These are phyloP conservation scores for Curvularia lunata DNA, from an alignment of 2,329 filamentous ascomycete genomes.

Conservation along the genomic window DNA sequence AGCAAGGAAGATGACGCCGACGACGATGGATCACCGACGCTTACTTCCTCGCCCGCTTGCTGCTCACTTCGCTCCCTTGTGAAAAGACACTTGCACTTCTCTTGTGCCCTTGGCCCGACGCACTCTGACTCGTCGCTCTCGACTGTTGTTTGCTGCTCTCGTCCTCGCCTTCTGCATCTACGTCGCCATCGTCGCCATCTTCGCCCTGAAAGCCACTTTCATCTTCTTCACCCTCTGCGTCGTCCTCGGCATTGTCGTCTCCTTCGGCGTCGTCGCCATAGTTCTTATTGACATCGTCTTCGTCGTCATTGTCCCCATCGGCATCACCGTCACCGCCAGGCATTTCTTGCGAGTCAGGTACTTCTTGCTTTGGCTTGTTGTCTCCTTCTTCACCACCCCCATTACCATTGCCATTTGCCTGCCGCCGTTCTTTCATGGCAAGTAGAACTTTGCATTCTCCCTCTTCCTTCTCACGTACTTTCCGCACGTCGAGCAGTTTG, in stretches of 20 bases:
- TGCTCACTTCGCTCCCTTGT: slow-evolving; percentile 48
- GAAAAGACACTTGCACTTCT: slow-evolving; percentile 84
- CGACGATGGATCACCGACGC: background rate
- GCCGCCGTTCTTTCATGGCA: slow-evolving; percentile 46
- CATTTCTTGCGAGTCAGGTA: slow-evolving; percentile 28
- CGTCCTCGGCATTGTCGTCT: slow-evolving; percentile 47
- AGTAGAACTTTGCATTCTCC: slow-evolving; percentile 60
- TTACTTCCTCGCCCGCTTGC: slow-evolving; percentile 44
- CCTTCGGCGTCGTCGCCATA: slow-evolving; percentile 22
- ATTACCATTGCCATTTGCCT: slow-evolving; percentile 34
- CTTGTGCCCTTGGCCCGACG: slow-evolving; percentile 61
- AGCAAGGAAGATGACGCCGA: background rate
- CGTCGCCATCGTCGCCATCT: slow-evolving; percentile 31
- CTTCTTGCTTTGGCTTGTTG: slow-evolving; percentile 27
- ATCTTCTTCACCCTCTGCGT: slow-evolving; percentile 27
- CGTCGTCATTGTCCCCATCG: slow-evolving; percentile 21
- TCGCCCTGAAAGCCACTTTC: slow-evolving; percentile 40
- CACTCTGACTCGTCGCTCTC: slow-evolving; percentile 35
- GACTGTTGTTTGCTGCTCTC: slow-evolving; percentile 40
- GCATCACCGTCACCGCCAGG: slow-evolving; percentile 31
- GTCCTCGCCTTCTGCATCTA: slow-evolving; percentile 45
- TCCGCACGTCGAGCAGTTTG: slow-evolving; percentile 73
- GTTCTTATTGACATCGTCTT: slow-evolving; percentile 23
- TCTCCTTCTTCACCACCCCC: slow-evolving; percentile 7
- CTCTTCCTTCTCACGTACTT: slow-evolving; percentile 77